These are phyloP conservation scores for Linnemannia zychae DNA, from an alignment of 192 early-diverging fungal genomes.

Conservation along the genomic window DNA sequence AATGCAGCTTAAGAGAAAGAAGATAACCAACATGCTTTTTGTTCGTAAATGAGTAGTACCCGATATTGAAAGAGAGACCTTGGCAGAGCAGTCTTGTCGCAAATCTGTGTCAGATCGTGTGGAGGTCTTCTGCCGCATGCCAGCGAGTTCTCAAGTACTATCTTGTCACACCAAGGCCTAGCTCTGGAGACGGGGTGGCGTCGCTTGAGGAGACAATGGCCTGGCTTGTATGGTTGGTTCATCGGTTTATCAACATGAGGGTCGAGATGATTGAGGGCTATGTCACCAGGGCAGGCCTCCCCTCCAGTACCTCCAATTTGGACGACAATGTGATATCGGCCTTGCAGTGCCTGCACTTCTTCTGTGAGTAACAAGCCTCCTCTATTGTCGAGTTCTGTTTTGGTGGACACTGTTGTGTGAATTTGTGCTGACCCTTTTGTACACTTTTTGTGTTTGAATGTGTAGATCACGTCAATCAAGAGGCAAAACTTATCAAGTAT, in stretches of 20 bases:
- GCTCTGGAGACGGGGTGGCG: slow-evolving; percentile 36
- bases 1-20: neutral
- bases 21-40: neutral
- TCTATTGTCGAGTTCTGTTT: neutral
- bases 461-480: slow-evolving; percentile 74
- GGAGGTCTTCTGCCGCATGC: slow-evolving; percentile 37
- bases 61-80: slow-evolving; percentile 45
- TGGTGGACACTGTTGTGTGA: neutral
- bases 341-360: slow-evolving; percentile 43
- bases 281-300: slow-evolving; percentile 24
- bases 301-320: slow-evolving; percentile 41
- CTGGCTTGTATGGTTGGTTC: slow-evolving; percentile 48
- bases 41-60: slow-evolving; percentile 31
- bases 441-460: slow-evolving; percentile 28
- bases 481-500: slow-evolving; percentile 67
- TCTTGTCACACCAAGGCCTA: slow-evolving; percentile 35
- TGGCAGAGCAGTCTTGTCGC: slow-evolving; percentile 49
- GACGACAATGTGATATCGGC: slow-evolving; percentile 46
- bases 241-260: slow-evolving; percentile 46
- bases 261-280: slow-evolving; percentile 39
- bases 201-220: slow-evolving; percentile 48
- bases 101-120: slow-evolving; percentile 50
- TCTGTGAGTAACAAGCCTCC: slow-evolving; percentile 28
- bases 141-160: slow-evolving; percentile 52
- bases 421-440: slow-evolving; percentile 3